Evolutionary conservation across 1,139 yeast species (phyloP).

Genomic region (Yamadazyma pseudoaaseri): DNA sequence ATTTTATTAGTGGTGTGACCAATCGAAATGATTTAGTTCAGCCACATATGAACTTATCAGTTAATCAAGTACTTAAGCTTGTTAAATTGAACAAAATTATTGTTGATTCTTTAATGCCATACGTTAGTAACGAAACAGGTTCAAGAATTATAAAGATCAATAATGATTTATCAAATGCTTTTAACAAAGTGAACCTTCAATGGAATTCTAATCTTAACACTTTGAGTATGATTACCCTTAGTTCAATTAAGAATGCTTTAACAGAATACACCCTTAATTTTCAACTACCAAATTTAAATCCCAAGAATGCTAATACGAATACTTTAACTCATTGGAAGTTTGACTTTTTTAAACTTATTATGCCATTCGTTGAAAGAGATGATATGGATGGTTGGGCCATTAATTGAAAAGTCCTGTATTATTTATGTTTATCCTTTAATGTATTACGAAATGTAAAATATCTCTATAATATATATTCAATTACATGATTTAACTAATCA

Average conservation of each 20-base stretch:
- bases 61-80: conserved; percentile 34
- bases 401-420: not conserved
- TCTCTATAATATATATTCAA: conserved; percentile 1
- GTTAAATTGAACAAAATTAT: conserved; percentile 36
- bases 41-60: conserved; percentile 36
- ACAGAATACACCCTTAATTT: conserved; percentile 29
- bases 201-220: conserved; percentile 24
- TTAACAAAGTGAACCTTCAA: conserved; percentile 31
- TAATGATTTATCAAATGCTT: conserved; percentile 37
- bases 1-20: conserved; percentile 18
- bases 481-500: conserved; percentile 41
- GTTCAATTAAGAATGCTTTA: conserved; percentile 25
- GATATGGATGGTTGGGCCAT: conserved; percentile 37
- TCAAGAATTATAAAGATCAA: conserved; percentile 34
- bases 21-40: conserved; percentile 19
- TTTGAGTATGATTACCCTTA: conserved; percentile 24
- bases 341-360: conserved; percentile 23
- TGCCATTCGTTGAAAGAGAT: conserved; percentile 35
- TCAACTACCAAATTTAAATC: conserved; percentile 9
- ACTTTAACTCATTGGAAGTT: conserved; percentile 28
- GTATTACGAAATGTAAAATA: conserved; percentile 1
- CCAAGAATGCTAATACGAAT: conserved; percentile 1
- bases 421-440: conserved; percentile 1
- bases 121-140: conserved; percentile 22
- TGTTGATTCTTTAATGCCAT: conserved; percentile 26